These are phyloP conservation scores for Fusarium aywerte DNA, from an alignment of 2,329 filamentous ascomycete genomes.

Conservation along the genomic window DNA sequence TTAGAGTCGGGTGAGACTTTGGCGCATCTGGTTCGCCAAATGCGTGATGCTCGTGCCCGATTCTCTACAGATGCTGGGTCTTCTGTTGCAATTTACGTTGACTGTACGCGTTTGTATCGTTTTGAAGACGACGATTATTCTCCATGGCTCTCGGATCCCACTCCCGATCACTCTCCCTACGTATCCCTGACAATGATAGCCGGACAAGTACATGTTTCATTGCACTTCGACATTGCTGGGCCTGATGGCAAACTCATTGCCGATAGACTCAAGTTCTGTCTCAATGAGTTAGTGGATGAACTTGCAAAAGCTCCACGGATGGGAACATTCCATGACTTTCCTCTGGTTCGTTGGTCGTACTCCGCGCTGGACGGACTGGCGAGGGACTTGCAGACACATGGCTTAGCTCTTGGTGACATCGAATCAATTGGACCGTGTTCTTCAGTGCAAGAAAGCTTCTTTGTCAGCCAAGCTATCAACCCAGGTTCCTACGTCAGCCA, in stretches of 20 bases:
- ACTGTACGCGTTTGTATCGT: constrained; percentile 1
- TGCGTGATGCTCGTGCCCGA: neutral
- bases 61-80: neutral
- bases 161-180: neutral
- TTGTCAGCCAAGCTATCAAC: neutral
- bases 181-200: constrained; percentile 3
- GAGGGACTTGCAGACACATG: constrained; percentile 1
- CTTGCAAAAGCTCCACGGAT: constrained; percentile 3
- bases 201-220: constrained; percentile 1
- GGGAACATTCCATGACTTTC: constrained; percentile 1
- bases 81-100: neutral
- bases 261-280: neutral
- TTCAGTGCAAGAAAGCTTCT: constrained; percentile 3
- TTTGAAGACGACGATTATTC: neutral
- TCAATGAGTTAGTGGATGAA: constrained; percentile 1
- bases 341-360: constrained; percentile 4
- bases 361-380: constrained; percentile 2
- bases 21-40: neutral
- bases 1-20: neutral
- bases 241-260: constrained; percentile 4
- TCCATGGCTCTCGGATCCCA: constrained; percentile 6
- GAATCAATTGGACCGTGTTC: constrained; percentile 6
- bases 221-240: constrained; percentile 1
- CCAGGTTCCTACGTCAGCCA: constrained; percentile 5
- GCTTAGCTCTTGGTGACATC: neutral